phyloP scores from a whole-genome alignment of 768 basidiomycete species.

The Panaeolus papilionaceus region DNA sequence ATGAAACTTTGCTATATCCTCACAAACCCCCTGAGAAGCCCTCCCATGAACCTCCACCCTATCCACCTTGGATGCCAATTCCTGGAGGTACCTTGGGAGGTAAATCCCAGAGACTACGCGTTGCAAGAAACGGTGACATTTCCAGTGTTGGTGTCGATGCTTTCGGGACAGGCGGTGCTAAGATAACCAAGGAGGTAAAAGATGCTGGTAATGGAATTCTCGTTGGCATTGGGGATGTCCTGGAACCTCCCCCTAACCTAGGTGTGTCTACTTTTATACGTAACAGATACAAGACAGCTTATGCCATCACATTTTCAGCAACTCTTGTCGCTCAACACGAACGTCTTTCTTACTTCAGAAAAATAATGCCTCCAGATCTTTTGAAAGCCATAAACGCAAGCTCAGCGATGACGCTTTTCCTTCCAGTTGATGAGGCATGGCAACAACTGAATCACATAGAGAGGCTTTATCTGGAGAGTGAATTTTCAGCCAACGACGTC shows the following conservation, averaged over 20 bases:
- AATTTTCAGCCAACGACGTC: conserved; percentile 84
- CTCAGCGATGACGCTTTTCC: conserved; percentile 84
- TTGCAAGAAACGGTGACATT: conserved; percentile 55
- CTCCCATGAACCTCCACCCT: conserved; percentile 71
- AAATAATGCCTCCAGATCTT: conserved; percentile 70
- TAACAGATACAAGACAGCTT: conserved; percentile 15
- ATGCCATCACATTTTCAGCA: conserved; percentile 45
- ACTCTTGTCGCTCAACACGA: conserved; percentile 62
- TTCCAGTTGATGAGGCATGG: conserved; percentile 89
- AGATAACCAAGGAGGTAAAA: conserved; percentile 61
- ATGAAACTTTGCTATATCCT: conserved; percentile 78
- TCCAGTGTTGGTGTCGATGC: conserved; percentile 75
- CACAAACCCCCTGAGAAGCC: conserved; percentile 61
- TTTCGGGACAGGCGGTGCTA: conserved; percentile 76
- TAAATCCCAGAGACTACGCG: conserved; percentile 81
- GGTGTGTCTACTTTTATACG: conserved; percentile 45
- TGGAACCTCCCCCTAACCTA: conserved; percentile 76
- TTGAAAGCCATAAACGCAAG: conserved; percentile 64
- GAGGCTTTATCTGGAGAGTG: conserved; percentile 86
- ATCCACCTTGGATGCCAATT: conserved; percentile 85
- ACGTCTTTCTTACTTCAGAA: conserved; percentile 75
- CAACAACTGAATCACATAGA: conserved; percentile 77
- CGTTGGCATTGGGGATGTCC: conserved; percentile 74
- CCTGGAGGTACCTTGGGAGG: conserved; percentile 84
- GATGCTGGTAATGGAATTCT: conserved; percentile 80